Conservation (phyloP, 2,329 filamentous ascomycete genomes). For the Drechslerella coelobrocha region DNA sequence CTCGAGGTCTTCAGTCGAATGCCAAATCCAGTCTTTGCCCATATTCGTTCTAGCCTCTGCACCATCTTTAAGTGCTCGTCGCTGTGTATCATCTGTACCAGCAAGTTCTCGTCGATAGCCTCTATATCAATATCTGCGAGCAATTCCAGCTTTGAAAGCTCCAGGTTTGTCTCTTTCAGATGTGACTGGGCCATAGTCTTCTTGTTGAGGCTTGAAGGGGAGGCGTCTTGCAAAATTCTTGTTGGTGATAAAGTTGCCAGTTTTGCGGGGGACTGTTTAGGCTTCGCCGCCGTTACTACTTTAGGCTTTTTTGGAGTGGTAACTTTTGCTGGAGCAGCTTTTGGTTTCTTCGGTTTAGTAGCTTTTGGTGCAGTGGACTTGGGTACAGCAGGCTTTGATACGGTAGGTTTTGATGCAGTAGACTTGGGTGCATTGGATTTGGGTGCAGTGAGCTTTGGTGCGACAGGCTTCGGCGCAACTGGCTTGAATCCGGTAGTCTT, state of each 20-base stretch:
- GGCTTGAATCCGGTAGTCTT: not conserved
- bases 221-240: conserved; percentile 8
- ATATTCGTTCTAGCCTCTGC: conserved; percentile 37
- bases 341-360: conserved; percentile 5
- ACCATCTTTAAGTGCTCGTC: conserved; percentile 45
- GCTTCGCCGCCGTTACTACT: not conserved
- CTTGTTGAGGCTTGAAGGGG: conserved; percentile 14
- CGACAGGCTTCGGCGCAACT: not conserved
- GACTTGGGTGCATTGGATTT: not conserved
- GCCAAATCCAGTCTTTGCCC: conserved; percentile 23
- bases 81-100: conserved; percentile 38
- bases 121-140: conserved; percentile 12
- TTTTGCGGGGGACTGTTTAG: not conserved
- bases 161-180: not conserved
- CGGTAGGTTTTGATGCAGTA: conserved; percentile 6
- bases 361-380: conserved; percentile 9
- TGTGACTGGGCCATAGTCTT: conserved; percentile 1
- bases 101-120: conserved; percentile 27
- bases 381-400: not conserved
- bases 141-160: not conserved
- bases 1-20: conserved; percentile 16
- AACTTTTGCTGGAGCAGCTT: conserved; percentile 5
- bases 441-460: not conserved
- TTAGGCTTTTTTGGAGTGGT: conserved; percentile 1
- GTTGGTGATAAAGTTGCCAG: not conserved